phyloP scores from a whole-genome alignment of 2,329 filamentous ascomycete genomes.

The Aureobasidium sp. region DNA sequence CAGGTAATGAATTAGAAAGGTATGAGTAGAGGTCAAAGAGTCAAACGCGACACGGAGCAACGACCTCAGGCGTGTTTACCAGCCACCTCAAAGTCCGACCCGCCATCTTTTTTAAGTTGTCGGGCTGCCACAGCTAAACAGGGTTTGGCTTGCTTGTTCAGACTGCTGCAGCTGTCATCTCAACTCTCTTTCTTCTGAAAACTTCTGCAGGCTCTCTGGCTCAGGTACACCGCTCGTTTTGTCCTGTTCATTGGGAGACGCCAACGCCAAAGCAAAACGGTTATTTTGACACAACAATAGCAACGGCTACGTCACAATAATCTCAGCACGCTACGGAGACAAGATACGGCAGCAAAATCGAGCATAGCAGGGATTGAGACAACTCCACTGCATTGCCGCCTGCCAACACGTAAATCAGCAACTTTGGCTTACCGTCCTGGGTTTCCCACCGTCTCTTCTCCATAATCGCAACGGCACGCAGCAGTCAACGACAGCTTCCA shows the following conservation, averaged over 20 bases:
- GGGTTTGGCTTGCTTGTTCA: not conserved
- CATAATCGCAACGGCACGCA: not conserved
- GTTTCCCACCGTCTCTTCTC: not conserved
- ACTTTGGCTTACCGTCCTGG: not conserved
- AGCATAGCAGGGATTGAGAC: not conserved
- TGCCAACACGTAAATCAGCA: not conserved
- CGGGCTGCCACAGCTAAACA: not conserved
- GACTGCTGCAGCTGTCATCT: constrained; percentile 2
- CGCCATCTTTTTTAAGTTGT: constrained; percentile 2
- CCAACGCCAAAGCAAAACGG: constrained; percentile 8
- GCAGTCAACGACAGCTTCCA: not conserved
- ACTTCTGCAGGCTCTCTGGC: not conserved
- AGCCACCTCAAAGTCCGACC: constrained; percentile 7
- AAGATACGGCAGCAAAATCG: not conserved
- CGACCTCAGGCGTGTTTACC: constrained; percentile 3
- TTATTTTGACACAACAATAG: constrained; percentile 12
- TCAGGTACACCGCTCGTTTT: constrained; percentile 8
- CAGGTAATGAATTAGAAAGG: not conserved
- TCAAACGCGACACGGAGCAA: not conserved
- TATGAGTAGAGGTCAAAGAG: not conserved
- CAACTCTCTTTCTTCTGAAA: not conserved
- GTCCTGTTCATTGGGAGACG: constrained; percentile 10
- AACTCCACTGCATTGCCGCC: not conserved
- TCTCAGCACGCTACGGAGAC: not conserved
- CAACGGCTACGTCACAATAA: constrained; percentile 13